A percentile compares a stretch with the other conserved stretches of the same genome.
These are phyloP conservation scores for Cladophialophora bantiana DNA, from an alignment of 2,329 filamentous ascomycete genomes.

Conservation along the genomic window DNA sequence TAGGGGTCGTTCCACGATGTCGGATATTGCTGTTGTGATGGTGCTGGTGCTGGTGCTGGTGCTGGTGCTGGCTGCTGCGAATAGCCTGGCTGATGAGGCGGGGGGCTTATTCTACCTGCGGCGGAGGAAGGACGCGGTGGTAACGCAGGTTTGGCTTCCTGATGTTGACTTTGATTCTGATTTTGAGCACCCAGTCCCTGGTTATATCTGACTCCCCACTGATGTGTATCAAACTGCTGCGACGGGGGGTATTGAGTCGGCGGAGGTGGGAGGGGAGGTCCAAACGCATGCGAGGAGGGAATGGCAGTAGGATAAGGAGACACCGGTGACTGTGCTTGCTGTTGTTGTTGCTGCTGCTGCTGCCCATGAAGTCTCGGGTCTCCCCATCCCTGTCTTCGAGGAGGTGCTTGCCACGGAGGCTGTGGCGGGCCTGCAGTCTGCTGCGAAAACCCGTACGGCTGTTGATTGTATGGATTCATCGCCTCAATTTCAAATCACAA, in stretches of 20 bases:
- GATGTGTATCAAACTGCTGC: slow-evolving; percentile 44
- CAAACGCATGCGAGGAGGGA: slow-evolving; percentile 23
- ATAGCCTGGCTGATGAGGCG: slow-evolving; percentile 27
- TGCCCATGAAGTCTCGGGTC: slow-evolving; percentile 34
- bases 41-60: neutral
- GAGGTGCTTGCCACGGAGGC: slow-evolving; percentile 40
- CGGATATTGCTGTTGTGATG: slow-evolving; percentile 34
- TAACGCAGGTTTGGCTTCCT: slow-evolving; percentile 36
- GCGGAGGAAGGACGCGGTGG: slow-evolving; percentile 39
- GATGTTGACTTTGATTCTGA: slow-evolving; percentile 27
- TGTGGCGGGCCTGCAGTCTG: slow-evolving; percentile 38
- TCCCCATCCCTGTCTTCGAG: slow-evolving; percentile 38
- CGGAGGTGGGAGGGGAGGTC: slow-evolving; percentile 35
- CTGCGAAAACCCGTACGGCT: slow-evolving; percentile 37
- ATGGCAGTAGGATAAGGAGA: slow-evolving; percentile 22
- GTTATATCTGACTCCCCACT: slow-evolving; percentile 53
- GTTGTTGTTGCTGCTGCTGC: slow-evolving; percentile 17
- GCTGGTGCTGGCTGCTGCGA: slow-evolving; percentile 27
- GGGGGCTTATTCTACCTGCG: slow-evolving; percentile 30
- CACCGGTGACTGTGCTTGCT: slow-evolving; percentile 27
- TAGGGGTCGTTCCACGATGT: slow-evolving; percentile 37
- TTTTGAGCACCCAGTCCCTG: slow-evolving; percentile 26
- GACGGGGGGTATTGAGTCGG: slow-evolving; percentile 24
- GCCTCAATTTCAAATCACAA: slow-evolving; percentile 3
- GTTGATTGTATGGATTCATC: slow-evolving; percentile 35